Conservation (phyloP, 1,139 yeast species). For the Eremothecium cymbalariae region DNA sequence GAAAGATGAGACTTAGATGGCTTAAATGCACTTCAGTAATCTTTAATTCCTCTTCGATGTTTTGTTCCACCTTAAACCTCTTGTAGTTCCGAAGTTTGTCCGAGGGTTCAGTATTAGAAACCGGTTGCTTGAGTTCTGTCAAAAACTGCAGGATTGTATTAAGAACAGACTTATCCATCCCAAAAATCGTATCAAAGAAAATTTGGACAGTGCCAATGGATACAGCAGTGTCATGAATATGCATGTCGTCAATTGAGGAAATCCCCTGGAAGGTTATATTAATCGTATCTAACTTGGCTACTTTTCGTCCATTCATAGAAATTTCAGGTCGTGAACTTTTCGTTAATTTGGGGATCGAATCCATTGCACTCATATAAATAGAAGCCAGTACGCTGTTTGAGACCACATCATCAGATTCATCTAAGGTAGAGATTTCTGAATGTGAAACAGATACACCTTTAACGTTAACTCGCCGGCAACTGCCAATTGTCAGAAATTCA, state of each 20-base stretch:
- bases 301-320: constrained; percentile 6
- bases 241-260: constrained; percentile 40
- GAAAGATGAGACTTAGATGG: constrained; percentile 9
- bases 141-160: constrained; percentile 4
- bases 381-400: constrained; percentile 66
- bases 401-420: constrained; percentile 47
- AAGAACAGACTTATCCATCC: constrained; percentile 11
- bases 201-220: constrained; percentile 13
- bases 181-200: constrained; percentile 10
- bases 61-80: constrained; percentile 24
- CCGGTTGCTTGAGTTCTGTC: neutral
- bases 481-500: constrained; percentile 15
- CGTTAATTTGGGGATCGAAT: constrained; percentile 31
- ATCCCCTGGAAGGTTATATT: constrained; percentile 46
- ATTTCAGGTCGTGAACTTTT: constrained; percentile 8
- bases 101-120: neutral
- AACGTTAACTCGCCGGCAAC: constrained; percentile 5
- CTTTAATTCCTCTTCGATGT: constrained; percentile 11
- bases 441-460: neutral
- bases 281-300: constrained; percentile 29
- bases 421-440: constrained; percentile 5
- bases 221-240: constrained; percentile 14
- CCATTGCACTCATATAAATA: constrained; percentile 76
- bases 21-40: constrained; percentile 11
- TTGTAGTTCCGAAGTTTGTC: constrained; percentile 14